Evolutionary conservation across 2,329 filamentous ascomycete genomes (phyloP).

Genomic region (Didymella lethalis): DNA sequence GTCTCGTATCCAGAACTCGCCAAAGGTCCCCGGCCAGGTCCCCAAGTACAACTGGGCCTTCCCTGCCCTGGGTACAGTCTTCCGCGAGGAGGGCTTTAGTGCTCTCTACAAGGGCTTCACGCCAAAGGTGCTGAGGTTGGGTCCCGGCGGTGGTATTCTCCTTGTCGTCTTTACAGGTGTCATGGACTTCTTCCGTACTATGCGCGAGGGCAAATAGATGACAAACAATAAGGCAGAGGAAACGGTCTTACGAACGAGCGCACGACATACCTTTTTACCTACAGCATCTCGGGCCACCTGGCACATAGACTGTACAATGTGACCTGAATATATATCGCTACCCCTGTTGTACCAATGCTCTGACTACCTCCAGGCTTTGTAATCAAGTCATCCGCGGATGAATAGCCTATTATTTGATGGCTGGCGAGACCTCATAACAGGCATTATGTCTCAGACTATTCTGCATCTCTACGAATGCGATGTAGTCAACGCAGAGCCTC

Average conservation of each 20-base stretch:
- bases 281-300: background rate
- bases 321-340: background rate
- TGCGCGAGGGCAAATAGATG: conserved; percentile 55
- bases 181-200: conserved; percentile 89
- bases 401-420: background rate
- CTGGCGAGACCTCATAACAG: background rate
- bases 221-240: background rate
- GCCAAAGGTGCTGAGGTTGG: conserved; percentile 86
- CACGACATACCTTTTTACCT: background rate
- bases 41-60: conserved; percentile 99
- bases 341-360: background rate
- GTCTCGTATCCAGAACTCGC: conserved; percentile 94
- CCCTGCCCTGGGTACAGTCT: conserved; percentile 83
- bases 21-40: conserved; percentile 78
- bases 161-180: conserved; percentile 87
- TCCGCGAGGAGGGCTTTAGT: conserved; percentile 89
- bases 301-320: conserved; percentile 11
- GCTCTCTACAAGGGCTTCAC: conserved; percentile 98
- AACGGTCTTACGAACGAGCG: background rate
- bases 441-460: background rate
- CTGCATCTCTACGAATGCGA: background rate
- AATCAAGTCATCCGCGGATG: background rate
- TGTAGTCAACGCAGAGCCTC: background rate
- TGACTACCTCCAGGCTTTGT: background rate
- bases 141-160: conserved; percentile 76